Evolutionary conservation across 1,139 yeast genomes (phyloP).

Genomic region (Debaryomyces robertsiae): DNA sequence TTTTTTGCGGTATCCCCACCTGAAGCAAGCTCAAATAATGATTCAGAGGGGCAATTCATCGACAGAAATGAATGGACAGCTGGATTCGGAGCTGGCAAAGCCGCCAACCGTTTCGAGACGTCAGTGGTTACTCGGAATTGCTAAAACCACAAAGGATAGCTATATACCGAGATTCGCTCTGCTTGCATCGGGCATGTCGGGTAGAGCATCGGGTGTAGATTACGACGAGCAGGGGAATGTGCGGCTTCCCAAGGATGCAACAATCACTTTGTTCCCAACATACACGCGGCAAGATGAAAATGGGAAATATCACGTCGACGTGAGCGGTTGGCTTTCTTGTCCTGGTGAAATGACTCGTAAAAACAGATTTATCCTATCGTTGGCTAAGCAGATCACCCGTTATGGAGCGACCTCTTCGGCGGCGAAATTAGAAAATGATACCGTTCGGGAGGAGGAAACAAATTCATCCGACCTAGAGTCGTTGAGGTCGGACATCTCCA

Average conservation of each 20-base stretch:
- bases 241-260: constrained; percentile 40
- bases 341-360: constrained; percentile 74
- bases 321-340: constrained; percentile 73
- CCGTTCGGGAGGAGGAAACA: constrained; percentile 30
- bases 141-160: constrained; percentile 58
- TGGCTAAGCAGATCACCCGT: constrained; percentile 72
- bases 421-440: constrained; percentile 32
- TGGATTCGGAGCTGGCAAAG: constrained; percentile 4
- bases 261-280: constrained; percentile 58
- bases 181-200: constrained; percentile 50
- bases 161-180: constrained; percentile 56
- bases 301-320: constrained; percentile 53
- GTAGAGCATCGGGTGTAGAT: constrained; percentile 36
- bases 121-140: constrained; percentile 48
- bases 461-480: constrained; percentile 22
- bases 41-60: constrained; percentile 10
- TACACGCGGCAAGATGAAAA: constrained; percentile 50
- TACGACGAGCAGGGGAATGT: constrained; percentile 38
- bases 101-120: constrained; percentile 25
- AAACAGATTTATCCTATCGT: constrained; percentile 64
- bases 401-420: constrained; percentile 26
- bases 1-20: constrained; percentile 14
- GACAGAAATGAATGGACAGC: constrained; percentile 3
- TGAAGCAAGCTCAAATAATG: constrained; percentile 18
- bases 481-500: constrained; percentile 17